Conservation (phyloP, 768 basidiomycete species). For the Daedalea quercina region DNA sequence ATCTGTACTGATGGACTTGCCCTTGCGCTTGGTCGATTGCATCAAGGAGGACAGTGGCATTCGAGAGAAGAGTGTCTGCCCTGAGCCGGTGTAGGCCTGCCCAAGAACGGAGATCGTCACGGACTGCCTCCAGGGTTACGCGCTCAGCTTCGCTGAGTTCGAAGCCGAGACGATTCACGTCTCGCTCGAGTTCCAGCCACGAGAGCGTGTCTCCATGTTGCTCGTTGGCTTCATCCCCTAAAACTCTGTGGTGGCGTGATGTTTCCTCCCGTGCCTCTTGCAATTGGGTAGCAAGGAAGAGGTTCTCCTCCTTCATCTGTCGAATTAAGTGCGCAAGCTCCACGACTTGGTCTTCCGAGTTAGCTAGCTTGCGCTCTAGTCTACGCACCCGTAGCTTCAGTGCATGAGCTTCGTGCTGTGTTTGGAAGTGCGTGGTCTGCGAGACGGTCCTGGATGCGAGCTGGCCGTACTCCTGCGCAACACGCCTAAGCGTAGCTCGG, state of each 20-base stretch:
- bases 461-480: conserved; percentile 40
- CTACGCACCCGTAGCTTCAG: conserved; percentile 43
- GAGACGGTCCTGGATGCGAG: conserved; percentile 24
- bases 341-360: conserved; percentile 58
- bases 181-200: background rate
- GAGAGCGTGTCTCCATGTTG: background rate
- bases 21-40: conserved; percentile 11
- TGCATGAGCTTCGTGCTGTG: conserved; percentile 23
- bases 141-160: background rate
- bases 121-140: background rate
- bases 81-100: conserved; percentile 10
- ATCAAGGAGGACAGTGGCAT: conserved; percentile 11
- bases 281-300: conserved; percentile 27
- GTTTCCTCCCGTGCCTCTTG: conserved; percentile 16
- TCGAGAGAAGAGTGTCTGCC: conserved; percentile 16
- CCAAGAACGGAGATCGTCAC: conserved; percentile 11
- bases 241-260: conserved; percentile 5
- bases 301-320: conserved; percentile 46
- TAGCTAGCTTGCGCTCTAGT: conserved; percentile 62
- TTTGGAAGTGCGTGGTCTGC: conserved; percentile 12
- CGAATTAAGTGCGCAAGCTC: conserved; percentile 61
- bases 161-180: background rate
- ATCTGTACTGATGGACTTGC: conserved; percentile 16
- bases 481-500: conserved; percentile 35
- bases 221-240: background rate